Evolutionary conservation across 2,329 filamentous ascomycete genomes (phyloP), one percentile per base, ranked within the genome.

Genomic region (Nannizziopsis barbatae): DNA sequence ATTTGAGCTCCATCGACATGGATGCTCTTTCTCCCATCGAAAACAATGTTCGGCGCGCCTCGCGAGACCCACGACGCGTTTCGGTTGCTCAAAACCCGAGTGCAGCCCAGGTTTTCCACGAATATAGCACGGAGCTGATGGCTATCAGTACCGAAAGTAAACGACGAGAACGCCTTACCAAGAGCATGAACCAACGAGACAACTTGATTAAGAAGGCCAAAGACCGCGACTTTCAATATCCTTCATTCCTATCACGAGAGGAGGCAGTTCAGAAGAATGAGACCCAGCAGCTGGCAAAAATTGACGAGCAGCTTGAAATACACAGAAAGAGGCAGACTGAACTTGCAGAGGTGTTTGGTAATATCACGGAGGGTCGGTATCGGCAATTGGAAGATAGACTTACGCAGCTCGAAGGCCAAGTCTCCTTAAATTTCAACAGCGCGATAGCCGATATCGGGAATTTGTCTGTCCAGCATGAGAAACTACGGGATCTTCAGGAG

Each of bases 121-220:
- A 47, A 20, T 41, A n/a, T 17, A 10, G 20, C n/a, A 11, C 27
- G 14, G 27, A 47, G 18, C 11, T 47, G 11, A 14, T 30, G n/a
- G 30, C 7, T 9, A 33, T 33, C n/a, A 22, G 6, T 17, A 14
- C 17, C 9, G 10, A 38, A 55, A 57, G 45, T 55, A 40, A 32
- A 5, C 40, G 47, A 36, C 42, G 42, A 32, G 43, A 48, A 14
- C 41, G 38, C 5, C n/a, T 47, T 12, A 14, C 4, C 14, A 45
- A 33, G 11, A 49, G 20, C n/a, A 7, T 40, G 2, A 38, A 37
- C 11, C 37, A 30, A 5, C 53, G 74, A 5, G 61, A 65, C 12
- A 56, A 66, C 35, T 59, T 68, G 40, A 30, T 74, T 3, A 56
- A 55, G 15, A 58, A 55, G 54, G 55, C 60, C 14, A 52, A 50